Conservation (phyloP, 805 yeast species). For the Blastobotrys chiropterorum region DNA sequence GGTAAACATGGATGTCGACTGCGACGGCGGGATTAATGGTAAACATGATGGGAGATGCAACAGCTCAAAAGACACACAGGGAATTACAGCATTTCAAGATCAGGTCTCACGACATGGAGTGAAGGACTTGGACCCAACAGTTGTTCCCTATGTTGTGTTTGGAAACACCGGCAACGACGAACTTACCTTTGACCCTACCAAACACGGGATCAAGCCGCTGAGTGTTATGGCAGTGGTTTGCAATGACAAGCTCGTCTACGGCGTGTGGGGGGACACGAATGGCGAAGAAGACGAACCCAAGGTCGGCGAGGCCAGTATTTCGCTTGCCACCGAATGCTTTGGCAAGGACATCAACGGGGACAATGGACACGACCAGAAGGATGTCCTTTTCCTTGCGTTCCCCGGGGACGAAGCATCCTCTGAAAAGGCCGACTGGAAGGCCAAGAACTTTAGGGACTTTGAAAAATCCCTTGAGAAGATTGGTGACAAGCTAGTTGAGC, state of each 20-base stretch:
- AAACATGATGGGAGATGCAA: constrained; percentile 5
- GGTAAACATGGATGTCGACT: constrained; percentile 11
- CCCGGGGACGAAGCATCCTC: constrained; percentile 9
- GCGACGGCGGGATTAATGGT: constrained; percentile 6
- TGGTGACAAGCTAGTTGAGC: constrained; percentile 6
- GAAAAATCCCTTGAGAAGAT: constrained; percentile 6
- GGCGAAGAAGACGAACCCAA: constrained; percentile 5
- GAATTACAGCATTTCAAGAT: constrained; percentile 3
- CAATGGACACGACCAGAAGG: constrained; percentile 9
- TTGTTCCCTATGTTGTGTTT: constrained; percentile 8
- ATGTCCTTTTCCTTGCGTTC: constrained; percentile 8
- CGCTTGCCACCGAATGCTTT: constrained; percentile 8
- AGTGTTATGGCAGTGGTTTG: constrained; percentile 10
- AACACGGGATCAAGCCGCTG: constrained; percentile 7
- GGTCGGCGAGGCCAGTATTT: constrained; percentile 9
- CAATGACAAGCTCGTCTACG: constrained; percentile 7
- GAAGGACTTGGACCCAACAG: constrained; percentile 4
- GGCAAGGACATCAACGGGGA: constrained; percentile 7
- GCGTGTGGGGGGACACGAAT: constrained; percentile 10
- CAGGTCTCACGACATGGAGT: constrained; percentile 1
- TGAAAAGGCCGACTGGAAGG: constrained; percentile 9
- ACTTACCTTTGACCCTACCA: constrained; percentile 5
- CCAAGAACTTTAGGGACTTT: constrained; percentile 4
- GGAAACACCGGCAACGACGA: constrained; percentile 4
- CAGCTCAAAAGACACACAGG: constrained; percentile 1